Conservation (phyloP, 2,329 filamentous ascomycete genomes). For the Aphanoascus verrucosus region DNA sequence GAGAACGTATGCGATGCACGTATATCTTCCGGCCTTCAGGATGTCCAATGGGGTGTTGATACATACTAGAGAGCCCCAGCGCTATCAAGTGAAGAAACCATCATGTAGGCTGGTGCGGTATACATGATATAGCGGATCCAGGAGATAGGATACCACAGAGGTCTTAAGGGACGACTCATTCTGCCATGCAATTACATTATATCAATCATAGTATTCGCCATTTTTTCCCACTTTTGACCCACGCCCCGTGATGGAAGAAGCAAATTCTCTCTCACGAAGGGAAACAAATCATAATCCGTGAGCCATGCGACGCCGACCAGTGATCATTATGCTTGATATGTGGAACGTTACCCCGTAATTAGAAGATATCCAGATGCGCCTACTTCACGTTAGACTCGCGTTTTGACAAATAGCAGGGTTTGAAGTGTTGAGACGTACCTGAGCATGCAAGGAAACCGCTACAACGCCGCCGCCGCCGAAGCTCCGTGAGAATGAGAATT, state of each 20-base stretch:
- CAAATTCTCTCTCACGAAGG: not conserved
- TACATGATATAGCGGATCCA: not conserved
- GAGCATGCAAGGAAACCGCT: constrained; percentile 5
- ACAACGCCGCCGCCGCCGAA: constrained; percentile 5
- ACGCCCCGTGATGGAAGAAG: not conserved
- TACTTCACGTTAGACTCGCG: not conserved
- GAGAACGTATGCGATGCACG: too few relatives aligned
- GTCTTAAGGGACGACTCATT: constrained; percentile 1
- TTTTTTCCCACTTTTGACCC: constrained; percentile 4
- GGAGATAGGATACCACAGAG: not conserved
- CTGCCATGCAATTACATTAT: constrained; percentile 6
- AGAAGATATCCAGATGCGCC: constrained; percentile 17
- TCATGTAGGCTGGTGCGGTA: not conserved
- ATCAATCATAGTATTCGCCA: constrained; percentile 6
- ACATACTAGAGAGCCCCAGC: not conserved
- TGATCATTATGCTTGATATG: constrained; percentile 5
- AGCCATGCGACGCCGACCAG: constrained; percentile 5
- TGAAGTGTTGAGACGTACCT: constrained; percentile 1
- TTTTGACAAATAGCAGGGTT: not conserved
- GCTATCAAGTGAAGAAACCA: not conserved
- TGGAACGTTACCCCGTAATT: constrained; percentile 12
- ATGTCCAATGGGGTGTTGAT: not conserved
- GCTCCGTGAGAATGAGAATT: constrained; percentile 15
- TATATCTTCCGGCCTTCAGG: too few relatives aligned
- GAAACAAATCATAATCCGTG: not conserved